Evolutionary conservation across 257 asterid genomes (phyloP).

Genomic region (Pogostemon cablin): DNA sequence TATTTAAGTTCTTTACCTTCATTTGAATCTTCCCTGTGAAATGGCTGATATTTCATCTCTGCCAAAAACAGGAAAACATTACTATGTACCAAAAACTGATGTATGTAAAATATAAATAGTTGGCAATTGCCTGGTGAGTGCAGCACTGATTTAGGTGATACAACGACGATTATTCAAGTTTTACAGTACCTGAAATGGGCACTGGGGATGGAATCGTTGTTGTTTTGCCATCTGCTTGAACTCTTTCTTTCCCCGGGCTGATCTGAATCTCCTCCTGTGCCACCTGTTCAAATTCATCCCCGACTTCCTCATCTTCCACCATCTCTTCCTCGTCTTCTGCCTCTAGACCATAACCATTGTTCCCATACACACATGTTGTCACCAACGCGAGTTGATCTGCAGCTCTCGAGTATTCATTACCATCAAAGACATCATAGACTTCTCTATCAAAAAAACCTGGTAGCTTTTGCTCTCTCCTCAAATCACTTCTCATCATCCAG

Average conservation of each 20-base stretch:
- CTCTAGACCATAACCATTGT: conserved; percentile 34
- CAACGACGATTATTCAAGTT: not conserved
- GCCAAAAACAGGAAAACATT: conserved; percentile 32
- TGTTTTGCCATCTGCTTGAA: conserved; percentile 34
- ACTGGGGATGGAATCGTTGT: conserved; percentile 53
- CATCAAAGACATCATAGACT: conserved; percentile 60
- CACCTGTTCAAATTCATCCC: conserved; percentile 33
- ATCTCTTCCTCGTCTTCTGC: conserved; percentile 46
- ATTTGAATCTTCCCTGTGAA: conserved; percentile 40
- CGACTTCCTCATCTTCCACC: conserved; percentile 42
- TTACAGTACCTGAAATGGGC: conserved; percentile 68
- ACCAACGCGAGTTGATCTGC: conserved; percentile 48
- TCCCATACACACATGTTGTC: conserved; percentile 39
- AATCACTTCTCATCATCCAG: conserved; percentile 74
- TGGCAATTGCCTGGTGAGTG: conserved; percentile 1
- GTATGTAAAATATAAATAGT: not conserved
- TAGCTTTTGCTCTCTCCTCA: conserved; percentile 57
- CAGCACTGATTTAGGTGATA: not conserved
- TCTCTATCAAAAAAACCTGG: conserved; percentile 70
- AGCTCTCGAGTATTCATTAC: conserved; percentile 36
- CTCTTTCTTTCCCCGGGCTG: conserved; percentile 33
- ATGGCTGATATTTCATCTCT: conserved; percentile 53
- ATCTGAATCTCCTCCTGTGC: conserved; percentile 33
- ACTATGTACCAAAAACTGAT: not conserved
- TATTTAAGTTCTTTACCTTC: conserved; percentile 41